Percentiles rank a stretch among this genome's conserved stretches.
Evolutionary conservation across 2,329 filamentous ascomycete species (phyloP).

Genomic region (Phialophora tarda): DNA sequence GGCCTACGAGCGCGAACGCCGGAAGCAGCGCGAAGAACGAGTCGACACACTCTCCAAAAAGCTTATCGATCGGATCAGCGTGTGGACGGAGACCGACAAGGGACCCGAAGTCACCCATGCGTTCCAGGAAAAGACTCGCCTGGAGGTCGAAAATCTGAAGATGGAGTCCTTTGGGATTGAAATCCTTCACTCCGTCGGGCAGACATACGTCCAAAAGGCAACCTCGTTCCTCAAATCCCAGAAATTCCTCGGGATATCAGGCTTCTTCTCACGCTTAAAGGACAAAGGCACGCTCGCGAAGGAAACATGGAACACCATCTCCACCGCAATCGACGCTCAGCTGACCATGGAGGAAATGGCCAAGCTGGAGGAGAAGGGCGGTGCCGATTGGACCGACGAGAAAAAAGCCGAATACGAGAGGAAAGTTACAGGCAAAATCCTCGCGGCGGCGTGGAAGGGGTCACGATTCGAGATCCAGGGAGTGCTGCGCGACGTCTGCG

Average conservation of each 20-base stretch:
- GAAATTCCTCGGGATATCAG: conserved; percentile 93
- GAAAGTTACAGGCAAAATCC: conserved; percentile 94
- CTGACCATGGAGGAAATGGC: conserved; percentile 99
- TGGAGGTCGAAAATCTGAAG: conserved; percentile 97
- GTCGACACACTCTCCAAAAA: conserved; percentile 84
- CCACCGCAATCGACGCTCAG: conserved; percentile 93
- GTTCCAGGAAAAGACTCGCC: conserved; percentile 90
- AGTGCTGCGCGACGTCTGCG: conserved; percentile 92
- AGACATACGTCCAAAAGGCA: conserved; percentile 87
- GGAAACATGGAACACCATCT: conserved; percentile 98
- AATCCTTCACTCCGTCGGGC: conserved; percentile 91
- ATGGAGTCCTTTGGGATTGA: conserved; percentile 99
- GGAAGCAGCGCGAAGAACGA: conserved; percentile 82
- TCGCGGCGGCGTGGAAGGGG: conserved; percentile 93
- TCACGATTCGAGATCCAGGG: conserved; percentile 98
- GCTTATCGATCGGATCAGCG: conserved; percentile 83
- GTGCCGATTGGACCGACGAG: conserved; percentile 98
- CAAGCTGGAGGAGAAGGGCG: conserved; percentile 89
- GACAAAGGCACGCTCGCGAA: conserved; percentile 97
- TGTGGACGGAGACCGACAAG: conserved; percentile 98
- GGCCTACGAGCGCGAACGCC: conserved; percentile 85
- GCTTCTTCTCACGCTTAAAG: conserved; percentile 91
- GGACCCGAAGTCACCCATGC: conserved; percentile 79
- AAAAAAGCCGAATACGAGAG: conserved; percentile 95
- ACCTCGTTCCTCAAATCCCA: conserved; percentile 89